phyloP scores from a whole-genome alignment of 768 basidiomycete species.

The Roridomyces roridus region DNA sequence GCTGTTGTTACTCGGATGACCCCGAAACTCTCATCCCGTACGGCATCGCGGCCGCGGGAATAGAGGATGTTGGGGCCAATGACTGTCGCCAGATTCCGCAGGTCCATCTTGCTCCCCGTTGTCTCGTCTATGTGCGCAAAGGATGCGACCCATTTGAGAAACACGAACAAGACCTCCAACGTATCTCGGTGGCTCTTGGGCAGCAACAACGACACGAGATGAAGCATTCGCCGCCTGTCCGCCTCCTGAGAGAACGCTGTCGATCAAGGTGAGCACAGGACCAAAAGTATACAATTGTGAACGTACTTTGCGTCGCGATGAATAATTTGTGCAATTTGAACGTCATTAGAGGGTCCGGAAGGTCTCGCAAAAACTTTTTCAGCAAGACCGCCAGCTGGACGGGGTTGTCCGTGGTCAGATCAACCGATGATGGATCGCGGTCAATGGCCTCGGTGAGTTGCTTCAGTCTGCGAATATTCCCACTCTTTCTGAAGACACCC shows the following conservation, averaged over 20 bases:
- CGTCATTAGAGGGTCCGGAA: constrained; percentile 96
- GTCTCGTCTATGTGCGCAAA: constrained; percentile 98
- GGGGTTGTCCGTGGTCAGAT: constrained; percentile 92
- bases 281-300: not conserved
- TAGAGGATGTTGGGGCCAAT: constrained; percentile 98
- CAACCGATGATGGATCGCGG: constrained; percentile 90
- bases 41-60: constrained; percentile 82
- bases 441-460: constrained; percentile 93
- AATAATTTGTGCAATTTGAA: constrained; percentile 91
- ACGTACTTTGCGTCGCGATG: constrained; percentile 87
- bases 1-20: constrained; percentile 87
- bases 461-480: constrained; percentile 92
- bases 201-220: constrained; percentile 83
- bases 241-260: constrained; percentile 76
- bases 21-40: constrained; percentile 91
- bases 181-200: constrained; percentile 97
- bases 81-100: constrained; percentile 94
- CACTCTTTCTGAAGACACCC: constrained; percentile 98
- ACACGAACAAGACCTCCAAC: constrained; percentile 96
- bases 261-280: constrained; percentile 9
- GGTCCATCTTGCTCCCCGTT: constrained; percentile 98
- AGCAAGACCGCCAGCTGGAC: constrained; percentile 96
- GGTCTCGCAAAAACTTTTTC: constrained; percentile 95
- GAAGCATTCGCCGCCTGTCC: constrained; percentile 84
- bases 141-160: constrained; percentile 99